A percentile compares a stretch with the other conserved stretches of the same genome.
phyloP scores from a whole-genome alignment of 441 rosid genomes.

The Pelargonium cotyledonis region DNA sequence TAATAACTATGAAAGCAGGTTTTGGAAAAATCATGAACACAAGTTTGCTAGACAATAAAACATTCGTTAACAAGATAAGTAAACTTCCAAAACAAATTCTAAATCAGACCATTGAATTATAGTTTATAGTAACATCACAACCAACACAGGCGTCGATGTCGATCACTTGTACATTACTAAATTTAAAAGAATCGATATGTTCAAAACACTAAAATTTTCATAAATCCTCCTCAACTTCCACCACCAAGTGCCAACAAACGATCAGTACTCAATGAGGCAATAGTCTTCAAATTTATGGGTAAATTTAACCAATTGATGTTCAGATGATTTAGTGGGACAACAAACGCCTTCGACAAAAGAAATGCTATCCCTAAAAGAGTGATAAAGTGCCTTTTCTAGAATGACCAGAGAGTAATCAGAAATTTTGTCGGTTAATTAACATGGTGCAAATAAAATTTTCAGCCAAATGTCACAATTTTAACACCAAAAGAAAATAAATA shows the following conservation, averaged over 20 bases:
- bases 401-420: neutral
- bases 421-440: neutral
- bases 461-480: too few relatives aligned
- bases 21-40: too few relatives aligned
- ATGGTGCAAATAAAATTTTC: too few relatives aligned
- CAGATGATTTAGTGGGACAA: neutral
- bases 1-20: too few relatives aligned
- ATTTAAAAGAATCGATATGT: neutral
- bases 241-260: neutral
- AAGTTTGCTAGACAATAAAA: too few relatives aligned
- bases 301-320: neutral
- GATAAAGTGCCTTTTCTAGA: neutral
- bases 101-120: neutral
- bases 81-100: too few relatives aligned
- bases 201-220: constrained; percentile 4
- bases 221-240: neutral
- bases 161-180: neutral
- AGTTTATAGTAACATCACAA: neutral
- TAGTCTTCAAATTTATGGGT: neutral
- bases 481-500: too few relatives aligned
- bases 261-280: neutral
- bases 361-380: neutral
- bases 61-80: too few relatives aligned
- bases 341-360: neutral
- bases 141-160: neutral